These are phyloP conservation scores for Hamamelis virginiana DNA, from an alignment of 164 flowering plant genomes.

Conservation along the genomic window DNA sequence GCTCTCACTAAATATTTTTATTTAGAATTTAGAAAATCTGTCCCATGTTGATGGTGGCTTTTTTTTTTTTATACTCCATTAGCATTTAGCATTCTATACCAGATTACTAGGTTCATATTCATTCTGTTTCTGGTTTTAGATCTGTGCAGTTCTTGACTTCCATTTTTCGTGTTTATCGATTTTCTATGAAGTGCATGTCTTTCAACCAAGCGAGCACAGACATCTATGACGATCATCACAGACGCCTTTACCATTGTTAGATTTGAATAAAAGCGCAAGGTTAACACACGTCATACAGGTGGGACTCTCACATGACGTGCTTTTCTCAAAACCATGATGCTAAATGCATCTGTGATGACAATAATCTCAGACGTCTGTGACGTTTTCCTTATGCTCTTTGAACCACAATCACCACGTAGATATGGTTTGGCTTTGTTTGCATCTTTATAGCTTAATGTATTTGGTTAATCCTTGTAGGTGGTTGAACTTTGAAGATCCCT, in stretches of 20 bases:
- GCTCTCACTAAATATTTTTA: too few species aligned
- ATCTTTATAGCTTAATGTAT: background rate
- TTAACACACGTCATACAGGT: conserved; percentile 8
- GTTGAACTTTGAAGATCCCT: conserved; percentile 82
- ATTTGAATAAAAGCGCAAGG: conserved; percentile 15
- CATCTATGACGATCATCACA: conserved; percentile 20
- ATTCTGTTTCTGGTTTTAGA: conserved; percentile 6
- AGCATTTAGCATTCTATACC: too few species aligned
- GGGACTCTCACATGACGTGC: conserved; percentile 15
- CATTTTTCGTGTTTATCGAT: conserved; percentile 11
- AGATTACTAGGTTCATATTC: too few species aligned
- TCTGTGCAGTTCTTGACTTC: conserved; percentile 16
- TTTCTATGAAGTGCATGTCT: conserved; percentile 14
- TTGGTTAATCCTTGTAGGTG: conserved; percentile 49
- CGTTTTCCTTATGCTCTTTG: background rate
- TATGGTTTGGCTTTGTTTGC: conserved; percentile 2
- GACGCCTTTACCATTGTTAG: conserved; percentile 17
- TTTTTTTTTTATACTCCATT: too few species aligned
- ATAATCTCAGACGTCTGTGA: conserved; percentile 19
- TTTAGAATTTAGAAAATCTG: too few species aligned
- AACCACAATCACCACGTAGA: background rate
- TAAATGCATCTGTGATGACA: conserved; percentile 13
- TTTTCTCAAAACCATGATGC: conserved; percentile 15
- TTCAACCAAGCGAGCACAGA: conserved; percentile 21
- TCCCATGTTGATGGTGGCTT: too few species aligned